A percentile compares a stretch with the other conserved stretches of the same genome.
Conservation (phyloP, 495 filamentous ascomycete species). For the Talaromyces ruber region DNA sequence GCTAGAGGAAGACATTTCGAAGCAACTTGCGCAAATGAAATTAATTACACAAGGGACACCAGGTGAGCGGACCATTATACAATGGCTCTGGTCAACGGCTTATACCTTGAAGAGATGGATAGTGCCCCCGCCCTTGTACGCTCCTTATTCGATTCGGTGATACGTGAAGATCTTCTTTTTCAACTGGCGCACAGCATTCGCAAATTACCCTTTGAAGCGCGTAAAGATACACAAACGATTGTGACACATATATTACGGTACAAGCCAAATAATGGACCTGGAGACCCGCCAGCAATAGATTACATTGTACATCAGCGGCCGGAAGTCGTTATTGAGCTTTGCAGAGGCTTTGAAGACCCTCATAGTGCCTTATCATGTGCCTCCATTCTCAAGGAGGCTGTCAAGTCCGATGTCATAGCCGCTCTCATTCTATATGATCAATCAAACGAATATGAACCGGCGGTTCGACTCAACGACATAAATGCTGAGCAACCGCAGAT, state of each 20-base stretch:
- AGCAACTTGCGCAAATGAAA: slow-evolving; percentile 75
- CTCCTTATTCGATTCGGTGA: slow-evolving; percentile 66
- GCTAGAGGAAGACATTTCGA: slow-evolving; percentile 69
- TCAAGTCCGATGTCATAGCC: slow-evolving; percentile 84
- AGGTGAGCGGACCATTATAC: slow-evolving; percentile 39
- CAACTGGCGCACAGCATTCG: slow-evolving; percentile 70
- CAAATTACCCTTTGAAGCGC: slow-evolving; percentile 84
- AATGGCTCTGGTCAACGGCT: not conserved
- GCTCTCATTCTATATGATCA: slow-evolving; percentile 90
- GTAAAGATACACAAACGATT: slow-evolving; percentile 84
- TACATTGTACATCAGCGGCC: slow-evolving; percentile 79
- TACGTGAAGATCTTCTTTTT: slow-evolving; percentile 82
- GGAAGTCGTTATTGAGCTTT: slow-evolving; percentile 79
- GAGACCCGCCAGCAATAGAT: slow-evolving; percentile 71
- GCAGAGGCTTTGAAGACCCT: slow-evolving; percentile 78
- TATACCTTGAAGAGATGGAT: slow-evolving; percentile 57
- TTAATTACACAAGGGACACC: slow-evolving; percentile 74
- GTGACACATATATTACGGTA: slow-evolving; percentile 84
- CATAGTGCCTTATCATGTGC: slow-evolving; percentile 93
- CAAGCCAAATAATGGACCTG: slow-evolving; percentile 47
- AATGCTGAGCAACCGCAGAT: slow-evolving; percentile 57
- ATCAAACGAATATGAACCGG: slow-evolving; percentile 50
- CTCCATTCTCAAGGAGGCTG: slow-evolving; percentile 78
- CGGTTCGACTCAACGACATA: slow-evolving; percentile 51
- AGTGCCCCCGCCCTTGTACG: slow-evolving; percentile 78